Evolutionary conservation across 345 rosid genomes (phyloP).

Genomic region (Eucalyptus erythrocorys): DNA sequence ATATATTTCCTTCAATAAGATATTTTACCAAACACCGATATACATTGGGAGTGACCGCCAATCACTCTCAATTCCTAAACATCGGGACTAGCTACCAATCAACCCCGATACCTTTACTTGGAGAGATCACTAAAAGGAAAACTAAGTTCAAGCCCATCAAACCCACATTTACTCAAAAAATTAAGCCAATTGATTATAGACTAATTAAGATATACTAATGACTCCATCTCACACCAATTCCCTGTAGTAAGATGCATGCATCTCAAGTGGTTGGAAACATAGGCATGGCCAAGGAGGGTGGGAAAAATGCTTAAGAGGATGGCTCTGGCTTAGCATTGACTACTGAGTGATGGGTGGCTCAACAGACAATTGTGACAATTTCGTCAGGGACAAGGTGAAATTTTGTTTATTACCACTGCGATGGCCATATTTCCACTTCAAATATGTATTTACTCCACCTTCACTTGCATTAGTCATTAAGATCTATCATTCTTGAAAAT

Average conservation of each 20-base stretch:
- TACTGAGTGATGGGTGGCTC: not conserved
- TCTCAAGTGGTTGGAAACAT: not conserved
- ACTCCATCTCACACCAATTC: not conserved
- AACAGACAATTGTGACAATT: not conserved
- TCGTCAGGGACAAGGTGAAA: not conserved
- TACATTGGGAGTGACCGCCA: rapidly evolving
- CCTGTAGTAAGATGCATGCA: rapidly evolving
- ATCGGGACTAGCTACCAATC: not conserved
- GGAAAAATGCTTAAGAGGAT: not conserved
- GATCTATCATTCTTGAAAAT: not conserved
- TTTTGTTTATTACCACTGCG: not conserved
- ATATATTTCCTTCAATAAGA: not conserved
- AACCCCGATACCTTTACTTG: not conserved
- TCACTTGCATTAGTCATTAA: not conserved
- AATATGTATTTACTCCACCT: not conserved
- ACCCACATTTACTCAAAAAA: not conserved
- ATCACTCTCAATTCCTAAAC: no score
- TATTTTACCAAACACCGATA: not conserved
- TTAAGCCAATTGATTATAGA: not conserved
- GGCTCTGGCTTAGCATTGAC: not conserved
- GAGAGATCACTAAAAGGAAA: not conserved
- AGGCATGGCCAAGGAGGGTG: not conserved
- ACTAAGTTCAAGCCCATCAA: not conserved
- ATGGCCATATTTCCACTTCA: not conserved
- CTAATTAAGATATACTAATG: not conserved